Evolutionary conservation across 306 rosid genomes (phyloP).

Genomic region (Mucuna pruriens): DNA sequence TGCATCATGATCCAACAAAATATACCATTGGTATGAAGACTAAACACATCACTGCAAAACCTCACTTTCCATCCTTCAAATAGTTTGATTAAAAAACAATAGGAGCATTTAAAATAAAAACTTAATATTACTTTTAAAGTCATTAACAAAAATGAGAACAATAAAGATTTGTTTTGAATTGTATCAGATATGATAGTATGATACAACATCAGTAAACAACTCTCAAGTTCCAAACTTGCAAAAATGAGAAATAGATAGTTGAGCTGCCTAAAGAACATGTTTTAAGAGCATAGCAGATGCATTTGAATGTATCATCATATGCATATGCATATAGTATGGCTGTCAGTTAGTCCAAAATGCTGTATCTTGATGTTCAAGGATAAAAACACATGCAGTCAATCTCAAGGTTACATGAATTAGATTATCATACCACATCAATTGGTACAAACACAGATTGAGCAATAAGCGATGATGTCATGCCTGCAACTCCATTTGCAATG

Average conservation of each 20-base stretch:
- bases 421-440: slow-evolving; percentile 85
- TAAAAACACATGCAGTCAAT: neutral
- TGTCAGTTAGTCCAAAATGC: neutral
- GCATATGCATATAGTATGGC: neutral
- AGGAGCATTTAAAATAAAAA: slow-evolving; percentile 11
- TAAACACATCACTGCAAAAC: slow-evolving; percentile 11
- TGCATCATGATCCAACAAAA: slow-evolving; percentile 8
- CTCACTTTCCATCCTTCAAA: slow-evolving; percentile 16
- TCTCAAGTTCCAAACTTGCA: slow-evolving; percentile 4
- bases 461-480: slow-evolving; percentile 85
- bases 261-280: slow-evolving; percentile 23
- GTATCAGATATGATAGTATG: slow-evolving; percentile 8
- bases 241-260: neutral
- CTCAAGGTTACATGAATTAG: slow-evolving; percentile 31
- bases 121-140: neutral
- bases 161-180: neutral
- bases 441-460: slow-evolving; percentile 97
- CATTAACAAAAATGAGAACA: slow-evolving; percentile 23
- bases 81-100: neutral
- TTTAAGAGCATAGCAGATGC: neutral
- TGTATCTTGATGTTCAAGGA: neutral
- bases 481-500: slow-evolving; percentile 90
- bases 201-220: slow-evolving; percentile 17
- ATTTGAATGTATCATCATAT: slow-evolving; percentile 31
- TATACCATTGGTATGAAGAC: neutral